Percentiles rank a stretch among this genome's conserved stretches.
Conservation (phyloP, 306 rosid species). For the Lotus japonicus region DNA sequence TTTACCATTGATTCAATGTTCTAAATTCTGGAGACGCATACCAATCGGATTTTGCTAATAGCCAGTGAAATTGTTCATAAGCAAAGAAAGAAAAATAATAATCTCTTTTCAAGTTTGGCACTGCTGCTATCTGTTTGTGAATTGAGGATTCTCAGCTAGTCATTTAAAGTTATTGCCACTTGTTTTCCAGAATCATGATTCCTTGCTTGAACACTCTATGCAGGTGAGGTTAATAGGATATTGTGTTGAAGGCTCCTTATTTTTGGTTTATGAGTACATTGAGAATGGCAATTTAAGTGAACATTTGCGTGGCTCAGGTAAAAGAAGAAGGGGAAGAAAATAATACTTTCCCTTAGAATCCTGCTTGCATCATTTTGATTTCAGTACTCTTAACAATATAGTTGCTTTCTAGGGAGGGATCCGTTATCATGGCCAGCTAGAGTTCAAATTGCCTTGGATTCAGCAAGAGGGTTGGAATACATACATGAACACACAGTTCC, state of each 20-base stretch:
- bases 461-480: constrained; percentile 75
- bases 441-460: constrained; percentile 71
- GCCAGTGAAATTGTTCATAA: not conserved
- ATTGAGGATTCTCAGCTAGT: not conserved
- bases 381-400: not conserved
- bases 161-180: not conserved
- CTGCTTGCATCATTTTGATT: not conserved
- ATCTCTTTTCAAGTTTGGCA: not conserved
- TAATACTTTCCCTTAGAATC: not conserved
- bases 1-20: too few relatives aligned
- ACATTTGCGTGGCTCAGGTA: constrained; percentile 60
- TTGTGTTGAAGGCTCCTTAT: constrained; percentile 62
- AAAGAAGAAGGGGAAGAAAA: not conserved
- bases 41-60: not conserved
- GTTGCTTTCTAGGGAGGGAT: constrained; percentile 37
- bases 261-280: constrained; percentile 69
- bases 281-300: constrained; percentile 64
- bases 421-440: constrained; percentile 61
- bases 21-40: too few relatives aligned
- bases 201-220: constrained; percentile 7
- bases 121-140: not conserved
- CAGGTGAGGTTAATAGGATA: constrained; percentile 77
- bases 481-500: constrained; percentile 87
- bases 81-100: not conserved
- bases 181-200: not conserved